Conservation (phyloP, 2,329 filamentous ascomycete species). For the Fusarium citri region DNA sequence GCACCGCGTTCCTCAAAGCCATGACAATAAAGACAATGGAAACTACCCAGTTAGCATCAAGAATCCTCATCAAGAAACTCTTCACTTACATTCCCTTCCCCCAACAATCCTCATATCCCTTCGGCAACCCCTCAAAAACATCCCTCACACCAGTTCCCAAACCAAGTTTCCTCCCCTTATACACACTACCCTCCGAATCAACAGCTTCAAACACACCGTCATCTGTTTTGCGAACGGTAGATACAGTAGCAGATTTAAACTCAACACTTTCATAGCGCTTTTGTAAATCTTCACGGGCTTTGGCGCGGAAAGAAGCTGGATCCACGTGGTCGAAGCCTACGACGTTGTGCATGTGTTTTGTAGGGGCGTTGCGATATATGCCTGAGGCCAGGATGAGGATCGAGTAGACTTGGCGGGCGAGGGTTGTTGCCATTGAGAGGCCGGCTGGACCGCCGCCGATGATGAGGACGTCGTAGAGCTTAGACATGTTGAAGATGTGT, state of each 20-base stretch:
- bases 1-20: conserved; percentile 67
- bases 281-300: conserved; percentile 50
- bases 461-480: conserved; percentile 62
- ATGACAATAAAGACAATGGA: conserved; percentile 70
- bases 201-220: conserved; percentile 51
- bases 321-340: conserved; percentile 54
- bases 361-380: conserved; percentile 61
- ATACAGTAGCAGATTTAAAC: conserved; percentile 47
- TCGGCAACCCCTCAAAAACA: conserved; percentile 59
- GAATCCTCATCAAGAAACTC: too few species aligned
- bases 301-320: conserved; percentile 52
- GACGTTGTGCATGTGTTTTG: conserved; percentile 62
- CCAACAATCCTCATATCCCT: conserved; percentile 68
- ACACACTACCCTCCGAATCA: conserved; percentile 57
- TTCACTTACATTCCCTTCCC: conserved; percentile 60
- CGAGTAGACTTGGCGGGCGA: conserved; percentile 62
- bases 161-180: conserved; percentile 64
- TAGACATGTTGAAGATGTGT: conserved; percentile 5
- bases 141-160: conserved; percentile 67
- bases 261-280: conserved; percentile 52
- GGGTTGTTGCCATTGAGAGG: conserved; percentile 58
- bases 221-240: conserved; percentile 46
- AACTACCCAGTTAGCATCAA: conserved; percentile 46
- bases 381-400: conserved; percentile 63
- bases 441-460: conserved; percentile 66